Base-by-base conservation (phyloP, 1,139 yeast genomes). In the Nakaseomyces kungkrabaensis region DNA sequence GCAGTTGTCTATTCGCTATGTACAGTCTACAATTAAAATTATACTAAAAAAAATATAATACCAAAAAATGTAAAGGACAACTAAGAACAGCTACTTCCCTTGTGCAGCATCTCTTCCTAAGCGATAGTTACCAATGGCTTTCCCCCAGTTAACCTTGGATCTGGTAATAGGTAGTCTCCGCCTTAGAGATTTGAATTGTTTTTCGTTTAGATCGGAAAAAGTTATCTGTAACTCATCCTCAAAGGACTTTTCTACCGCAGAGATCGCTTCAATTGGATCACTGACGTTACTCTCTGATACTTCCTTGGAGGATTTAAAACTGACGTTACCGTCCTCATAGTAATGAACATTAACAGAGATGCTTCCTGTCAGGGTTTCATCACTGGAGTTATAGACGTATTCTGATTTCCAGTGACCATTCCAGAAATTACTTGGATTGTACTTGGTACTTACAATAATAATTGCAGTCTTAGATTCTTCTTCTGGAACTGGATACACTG, bases 311-410 rank as follows among this genome's bases (percentile, higher is more conserved):
- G 83, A 78, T 56, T 78, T 81, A 59, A 92, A 76, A 48, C 94
- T 75, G 24, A 92, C 97, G 61, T 92, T 92, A 32, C 98, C 98
- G 59, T 92, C 97, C 69, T 92, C 98, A 65, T 78, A 92, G 68
- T 90, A 92, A 67, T 92, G 98, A 44, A 90, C 85, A 56, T 86
- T 92, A 41, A 89, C 76, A 38, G 69, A 68, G 34, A 88, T 73
- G 11, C 66, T 62, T 5, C 95, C 96, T 1, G 59, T 58, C 11
- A 85, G 58, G 7, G 63, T 51, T 0, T 69, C 67, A 3, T 68
- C 65, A 1, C 64, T 52, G 3, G 56, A 46, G 53, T 73, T 67
- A 46, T 77, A 69, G 4, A 69, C 62, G 65, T 87, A 92, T 57
- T 74, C 72, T 0, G 95, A 81, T 50, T 75, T 77, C 97, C 97